Conservation (phyloP, 2,329 filamentous ascomycete species). For the Scolecobasidium constrictum region DNA sequence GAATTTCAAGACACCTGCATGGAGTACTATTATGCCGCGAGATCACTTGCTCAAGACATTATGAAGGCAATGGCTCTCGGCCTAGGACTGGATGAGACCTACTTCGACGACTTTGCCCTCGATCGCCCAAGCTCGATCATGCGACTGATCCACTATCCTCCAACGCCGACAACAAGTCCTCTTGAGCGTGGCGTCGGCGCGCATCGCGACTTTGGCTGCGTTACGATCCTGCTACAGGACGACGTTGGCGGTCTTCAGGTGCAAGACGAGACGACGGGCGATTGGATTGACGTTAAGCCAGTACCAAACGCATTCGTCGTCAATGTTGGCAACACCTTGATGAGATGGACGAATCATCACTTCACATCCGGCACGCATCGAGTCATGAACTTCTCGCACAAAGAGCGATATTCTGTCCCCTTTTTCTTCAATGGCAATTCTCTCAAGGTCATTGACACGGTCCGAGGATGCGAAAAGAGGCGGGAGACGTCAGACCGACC, state of each 20-base stretch:
- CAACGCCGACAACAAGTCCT: constrained; percentile 21
- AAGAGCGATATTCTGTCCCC: constrained; percentile 30
- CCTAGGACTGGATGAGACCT: constrained; percentile 25
- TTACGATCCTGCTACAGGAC: constrained; percentile 32
- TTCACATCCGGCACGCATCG: constrained; percentile 32
- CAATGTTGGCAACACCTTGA: constrained; percentile 28
- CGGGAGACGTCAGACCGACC: constrained; percentile 18
- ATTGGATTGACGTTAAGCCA: constrained; percentile 22
- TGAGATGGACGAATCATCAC: constrained; percentile 31
- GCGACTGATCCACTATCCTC: constrained; percentile 32
- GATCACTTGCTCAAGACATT: constrained; percentile 29
- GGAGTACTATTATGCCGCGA: constrained; percentile 30
- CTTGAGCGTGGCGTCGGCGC: constrained; percentile 31
- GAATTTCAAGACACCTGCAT: constrained; percentile 28
- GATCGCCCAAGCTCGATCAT: constrained; percentile 29
- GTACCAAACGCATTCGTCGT: constrained; percentile 18
- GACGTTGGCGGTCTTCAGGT: constrained; percentile 28
- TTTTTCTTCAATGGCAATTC: constrained; percentile 35
- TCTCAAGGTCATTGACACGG: constrained; percentile 30
- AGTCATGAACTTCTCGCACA: constrained; percentile 29
- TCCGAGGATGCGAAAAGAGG: constrained; percentile 29
- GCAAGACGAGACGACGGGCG: constrained; percentile 16
- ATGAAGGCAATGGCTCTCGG: constrained; percentile 30
- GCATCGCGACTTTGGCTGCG: constrained; percentile 32
- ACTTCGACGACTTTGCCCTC: constrained; percentile 25